Evolutionary conservation across 306 rosid species (phyloP), one percentile per base, ranked within the genome.

Genomic region (Vigna unguiculata): DNA sequence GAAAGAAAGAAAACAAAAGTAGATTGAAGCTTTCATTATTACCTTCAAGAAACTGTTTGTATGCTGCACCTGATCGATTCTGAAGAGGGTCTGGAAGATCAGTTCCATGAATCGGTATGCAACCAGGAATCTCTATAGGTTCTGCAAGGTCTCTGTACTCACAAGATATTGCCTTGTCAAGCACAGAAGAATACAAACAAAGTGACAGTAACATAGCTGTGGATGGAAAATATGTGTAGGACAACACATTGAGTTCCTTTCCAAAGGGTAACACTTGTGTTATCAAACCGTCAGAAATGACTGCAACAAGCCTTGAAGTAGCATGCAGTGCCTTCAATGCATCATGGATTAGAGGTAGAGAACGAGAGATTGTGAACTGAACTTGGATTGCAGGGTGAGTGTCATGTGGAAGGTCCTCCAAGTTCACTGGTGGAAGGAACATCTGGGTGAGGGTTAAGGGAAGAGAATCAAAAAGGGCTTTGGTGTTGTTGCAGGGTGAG

Each of bases 141-240:
- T 85, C 78, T 12, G 20, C 21, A 3, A 75, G 11, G 48, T 82
- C 88, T 72, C 45, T 82, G 28, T 54, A 79, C 40, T 85, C 86
- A 1, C 30, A 65, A 65, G 80, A 49, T 75, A 79, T 58, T 49
- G 40, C 67, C 51, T 71, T 61, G 60, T 85, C 84, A 6, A 85
- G 30, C 69, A 57, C 28, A 0, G 88, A 68, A 69, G 75, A 64
- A 59, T 85, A 43, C 2, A 85, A 41, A 58, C 83, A 82, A 0
- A 85, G 67, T 5, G 88, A 82, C 9, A 85, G 72, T 46, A 72
- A 60, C 84, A 75, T 81, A 13, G 84, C 76, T 4, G 88, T 74
- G 6, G 84, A 78, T n/a, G 88, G 88, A 22, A 74, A 82, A 65
- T 78, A 85, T 12, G 79, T 3, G n/a, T 69, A 85, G 2, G 80